Conservation (phyloP, 2,329 filamentous ascomycete genomes). For the Fusarium citri region DNA sequence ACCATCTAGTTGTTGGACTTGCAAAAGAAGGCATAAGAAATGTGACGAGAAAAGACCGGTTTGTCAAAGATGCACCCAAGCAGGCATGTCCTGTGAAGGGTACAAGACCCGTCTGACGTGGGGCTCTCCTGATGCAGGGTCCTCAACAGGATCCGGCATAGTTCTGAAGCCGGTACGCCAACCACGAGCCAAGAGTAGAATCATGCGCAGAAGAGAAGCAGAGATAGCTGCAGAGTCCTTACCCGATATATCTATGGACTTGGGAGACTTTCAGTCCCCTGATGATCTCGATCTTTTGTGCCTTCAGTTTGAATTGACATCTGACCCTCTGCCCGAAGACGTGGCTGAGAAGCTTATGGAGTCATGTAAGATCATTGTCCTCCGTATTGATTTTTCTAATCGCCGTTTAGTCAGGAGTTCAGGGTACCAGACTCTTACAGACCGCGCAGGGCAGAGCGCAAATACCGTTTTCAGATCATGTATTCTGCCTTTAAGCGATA, state of each 20-base stretch:
- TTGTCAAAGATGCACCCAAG: slow-evolving; percentile 23
- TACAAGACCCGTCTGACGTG: slow-evolving; percentile 28
- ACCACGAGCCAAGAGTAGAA: background rate
- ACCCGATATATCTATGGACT: background rate
- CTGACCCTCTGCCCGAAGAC: background rate
- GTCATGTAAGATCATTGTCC: background rate
- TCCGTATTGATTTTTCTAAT: background rate
- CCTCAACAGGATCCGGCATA: background rate
- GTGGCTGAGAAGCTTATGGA: background rate
- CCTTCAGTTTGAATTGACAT: background rate
- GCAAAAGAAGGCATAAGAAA: slow-evolving; percentile 30
- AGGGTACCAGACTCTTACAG: background rate
- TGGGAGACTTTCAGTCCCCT: background rate
- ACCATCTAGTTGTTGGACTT: slow-evolving; percentile 28
- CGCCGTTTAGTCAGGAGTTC: background rate
- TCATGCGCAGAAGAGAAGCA: background rate
- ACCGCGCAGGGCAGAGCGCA: background rate
- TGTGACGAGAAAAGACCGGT: slow-evolving; percentile 23
- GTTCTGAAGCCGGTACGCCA: slow-evolving; percentile 15
- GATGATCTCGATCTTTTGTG: slow-evolving; percentile 2
- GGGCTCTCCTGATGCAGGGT: slow-evolving; percentile 9
- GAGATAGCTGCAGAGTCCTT: background rate
- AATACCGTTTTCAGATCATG: background rate
- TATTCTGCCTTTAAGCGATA: background rate
- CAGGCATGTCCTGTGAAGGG: slow-evolving; percentile 23